Percentiles rank a stretch among this genome's conserved stretches.
Conservation (phyloP, 2,329 filamentous ascomycete species). For the Colletotrichum sp. region DNA sequence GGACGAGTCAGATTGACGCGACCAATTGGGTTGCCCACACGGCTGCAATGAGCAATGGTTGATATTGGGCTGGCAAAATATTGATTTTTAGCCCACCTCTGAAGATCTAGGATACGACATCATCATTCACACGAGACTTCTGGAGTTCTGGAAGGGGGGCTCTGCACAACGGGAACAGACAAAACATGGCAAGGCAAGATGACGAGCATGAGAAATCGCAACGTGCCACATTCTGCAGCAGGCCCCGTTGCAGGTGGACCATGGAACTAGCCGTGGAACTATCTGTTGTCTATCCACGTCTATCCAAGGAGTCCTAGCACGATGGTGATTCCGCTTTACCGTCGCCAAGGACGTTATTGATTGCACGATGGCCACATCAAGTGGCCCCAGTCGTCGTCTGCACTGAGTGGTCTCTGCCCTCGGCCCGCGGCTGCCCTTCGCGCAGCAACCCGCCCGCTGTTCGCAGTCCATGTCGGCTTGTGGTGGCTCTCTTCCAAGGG, state of each 20-base stretch:
- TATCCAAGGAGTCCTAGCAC: neutral
- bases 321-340: neutral
- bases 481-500: neutral
- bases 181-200: neutral
- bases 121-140: neutral
- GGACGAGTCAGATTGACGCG: constrained; percentile 4
- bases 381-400: neutral
- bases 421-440: neutral
- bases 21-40: neutral
- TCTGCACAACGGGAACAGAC: neutral
- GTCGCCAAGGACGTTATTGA: neutral
- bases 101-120: neutral
- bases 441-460: neutral
- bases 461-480: neutral
- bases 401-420: neutral
- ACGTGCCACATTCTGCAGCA: neutral
- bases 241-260: constrained; percentile 1
- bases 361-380: neutral
- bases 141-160: neutral
- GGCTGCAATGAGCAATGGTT: neutral
- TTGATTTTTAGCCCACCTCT: constrained; percentile 8
- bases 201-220: constrained; percentile 9
- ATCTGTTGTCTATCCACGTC: neutral
- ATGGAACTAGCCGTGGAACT: neutral
- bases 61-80: constrained; percentile 11